Evolutionary conservation across 176 grass and related monocot genomes (phyloP), one percentile per base, ranked within the genome.

Genomic region (Juncus effusus): DNA sequence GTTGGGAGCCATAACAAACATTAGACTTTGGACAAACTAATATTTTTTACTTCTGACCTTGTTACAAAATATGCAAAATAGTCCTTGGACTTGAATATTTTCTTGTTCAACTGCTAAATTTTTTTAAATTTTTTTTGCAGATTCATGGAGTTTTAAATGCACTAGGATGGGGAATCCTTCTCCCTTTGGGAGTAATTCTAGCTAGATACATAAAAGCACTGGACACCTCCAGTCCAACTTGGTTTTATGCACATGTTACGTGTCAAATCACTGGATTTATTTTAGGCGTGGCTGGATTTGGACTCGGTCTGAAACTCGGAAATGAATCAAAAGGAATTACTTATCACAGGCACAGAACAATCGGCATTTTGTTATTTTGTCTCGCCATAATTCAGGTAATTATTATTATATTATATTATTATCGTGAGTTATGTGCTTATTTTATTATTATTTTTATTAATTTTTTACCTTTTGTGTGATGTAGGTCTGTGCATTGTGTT

Each of bases 191-290:
- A 13, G 68, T 74, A n/a, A 76, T 85, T 47, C 74, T 85, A 12
- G 85, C 90, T 1, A 67, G 85, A 36, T 85, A 94, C 64, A 79
- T 94, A 50, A 94, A 83, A 72, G 82, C 85, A 36, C 84, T 94
- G 76, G 59, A 75, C 3, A 68, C 85, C 3, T 77, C 85, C 0
- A 83, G 87, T 67, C 79, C 90, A 1, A 81, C 85, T 12, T 94
- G 90, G 90, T 94, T 94, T 73, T 87, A 94, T 42, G 81, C 82
- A 40, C 90, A 94, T 67, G 63, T 79, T 7, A 42, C 73, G 9
- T 94, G 79, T 77, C 90, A 94, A 55, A 61, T 74, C 9, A 49
- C 13, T 0, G 90, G 90, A 36, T 94, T 88, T 37, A 55, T 5
- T n/a, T 37, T 85, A 5, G 90, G 90, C 13, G 79, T 88, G 42